Evolutionary conservation across 164 flowering plant genomes (phyloP), one percentile per base, ranked within the genome.

Genomic region (Aristolochia contorta): DNA sequence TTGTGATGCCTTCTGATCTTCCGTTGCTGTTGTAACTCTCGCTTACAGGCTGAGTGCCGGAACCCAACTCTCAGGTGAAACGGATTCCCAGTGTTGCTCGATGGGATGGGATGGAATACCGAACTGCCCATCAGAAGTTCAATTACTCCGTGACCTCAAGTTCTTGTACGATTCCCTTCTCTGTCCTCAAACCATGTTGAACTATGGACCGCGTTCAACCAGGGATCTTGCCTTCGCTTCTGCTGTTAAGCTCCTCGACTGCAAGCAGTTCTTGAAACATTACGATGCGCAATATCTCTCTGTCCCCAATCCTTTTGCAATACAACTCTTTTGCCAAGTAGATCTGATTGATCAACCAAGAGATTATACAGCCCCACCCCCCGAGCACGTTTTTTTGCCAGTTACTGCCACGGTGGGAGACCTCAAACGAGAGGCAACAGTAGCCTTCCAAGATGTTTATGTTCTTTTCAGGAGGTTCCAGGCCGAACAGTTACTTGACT

Each of bases 211-310:
- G 14, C 66, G 56, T 14, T 27, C 62, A 5, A 70, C 64, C 6
- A 62, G 79, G 19, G 69, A 73, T 27, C 54, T 59, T 57, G 76
- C 72, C 7, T 19, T 67, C 2, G 50, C 58, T 23, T 78, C 92
- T 7, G 92, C 91, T 0, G 45, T 50, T 12, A 83, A 69, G 60
- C 75, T 89, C 16, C 79, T 84, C 0, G 89, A 89, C 64, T 86
- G 96, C 82, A 86, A 89, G 77, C 94, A 87, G 62, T 89, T 87
- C 72, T 72, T 86, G 41, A 89, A 85, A 65, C 78, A 81, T 61
- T 87, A 82, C 57, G 58, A 68, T 47, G 70, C 78, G 13, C 76
- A 71, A 20, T 19, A 48, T 8, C 37, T 58, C 0, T 33, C 65
- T 1, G 14, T 27, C 0, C 5, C 45, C 3, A 71, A 70, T 23